Evolutionary conservation across 371 early-diverging fungal species (phyloP).

Genomic region (Mortierella sp.): DNA sequence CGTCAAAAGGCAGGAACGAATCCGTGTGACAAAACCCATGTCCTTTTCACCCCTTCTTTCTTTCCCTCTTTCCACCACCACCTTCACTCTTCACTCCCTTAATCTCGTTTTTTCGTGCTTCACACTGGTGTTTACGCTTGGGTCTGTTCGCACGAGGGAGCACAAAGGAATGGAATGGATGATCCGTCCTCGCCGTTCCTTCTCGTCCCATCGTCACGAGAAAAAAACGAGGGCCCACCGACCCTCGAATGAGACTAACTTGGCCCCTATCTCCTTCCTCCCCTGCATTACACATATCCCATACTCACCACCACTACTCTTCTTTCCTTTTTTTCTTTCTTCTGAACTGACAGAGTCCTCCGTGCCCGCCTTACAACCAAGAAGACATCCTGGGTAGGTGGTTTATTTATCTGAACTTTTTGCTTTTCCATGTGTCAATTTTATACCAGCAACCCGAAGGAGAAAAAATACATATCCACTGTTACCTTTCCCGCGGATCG

Average conservation of each 20-base stretch:
- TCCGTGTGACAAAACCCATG: constrained; percentile 9
- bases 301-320: neutral
- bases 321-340: neutral
- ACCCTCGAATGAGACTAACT: neutral
- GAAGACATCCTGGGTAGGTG: constrained; percentile 51
- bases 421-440: constrained; percentile 1
- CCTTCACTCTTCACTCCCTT: neutral
- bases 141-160: constrained; percentile 11
- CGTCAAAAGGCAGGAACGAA: neutral
- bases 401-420: neutral
- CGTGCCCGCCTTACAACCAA: constrained; percentile 55
- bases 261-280: constrained; percentile 7
- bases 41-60: neutral
- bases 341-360: constrained; percentile 31
- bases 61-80: neutral
- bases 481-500: neutral
- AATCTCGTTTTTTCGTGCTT: neutral
- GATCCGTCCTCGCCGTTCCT: neutral
- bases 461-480: neutral
- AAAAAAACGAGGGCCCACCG: constrained; percentile 4
- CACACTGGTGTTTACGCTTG: neutral
- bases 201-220: neutral
- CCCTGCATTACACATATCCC: neutral
- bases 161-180: constrained; percentile 12
- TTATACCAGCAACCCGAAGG: neutral